Evolutionary conservation across 495 filamentous ascomycete species (phyloP).

Genomic region (Thozetella sp.): DNA sequence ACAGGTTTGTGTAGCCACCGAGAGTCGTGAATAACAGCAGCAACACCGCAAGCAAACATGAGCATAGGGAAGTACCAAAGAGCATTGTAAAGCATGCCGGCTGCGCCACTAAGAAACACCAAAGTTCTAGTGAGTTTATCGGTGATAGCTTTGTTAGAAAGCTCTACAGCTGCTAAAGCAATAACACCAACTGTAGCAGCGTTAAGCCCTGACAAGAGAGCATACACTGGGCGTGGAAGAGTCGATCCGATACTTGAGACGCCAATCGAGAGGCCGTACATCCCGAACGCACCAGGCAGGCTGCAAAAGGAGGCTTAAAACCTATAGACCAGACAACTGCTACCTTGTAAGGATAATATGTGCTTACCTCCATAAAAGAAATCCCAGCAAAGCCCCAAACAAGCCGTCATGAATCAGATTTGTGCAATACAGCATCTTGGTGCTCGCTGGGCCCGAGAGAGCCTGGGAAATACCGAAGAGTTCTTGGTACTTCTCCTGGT

Average conservation of each 20-base stretch:
- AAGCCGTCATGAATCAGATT: slow-evolving; percentile 68
- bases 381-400: slow-evolving; percentile 61
- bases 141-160: slow-evolving; percentile 74
- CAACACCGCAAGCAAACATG: slow-evolving; percentile 59
- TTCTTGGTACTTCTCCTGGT: slow-evolving; percentile 68
- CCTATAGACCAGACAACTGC: background rate
- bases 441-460: slow-evolving; percentile 74
- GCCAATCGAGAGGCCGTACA: slow-evolving; percentile 73
- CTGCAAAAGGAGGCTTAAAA: slow-evolving; percentile 27
- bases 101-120: slow-evolving; percentile 68
- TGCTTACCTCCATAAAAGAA: slow-evolving; percentile 69
- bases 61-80: slow-evolving; percentile 84
- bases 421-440: slow-evolving; percentile 81
- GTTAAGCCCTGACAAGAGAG: slow-evolving; percentile 78
- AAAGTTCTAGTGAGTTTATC: slow-evolving; percentile 70
- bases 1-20: slow-evolving; percentile 44
- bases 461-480: slow-evolving; percentile 80
- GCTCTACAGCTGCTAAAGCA: slow-evolving; percentile 74
- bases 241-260: slow-evolving; percentile 60
- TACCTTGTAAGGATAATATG: background rate
- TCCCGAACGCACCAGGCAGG: slow-evolving; percentile 75
- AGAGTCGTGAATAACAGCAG: slow-evolving; percentile 63
- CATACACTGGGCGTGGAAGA: slow-evolving; percentile 70
- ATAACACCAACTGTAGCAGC: slow-evolving; percentile 80
- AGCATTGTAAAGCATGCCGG: slow-evolving; percentile 75